These are phyloP conservation scores for Sicyos edulis DNA, from an alignment of 306 rosid genomes.

Conservation along the genomic window DNA sequence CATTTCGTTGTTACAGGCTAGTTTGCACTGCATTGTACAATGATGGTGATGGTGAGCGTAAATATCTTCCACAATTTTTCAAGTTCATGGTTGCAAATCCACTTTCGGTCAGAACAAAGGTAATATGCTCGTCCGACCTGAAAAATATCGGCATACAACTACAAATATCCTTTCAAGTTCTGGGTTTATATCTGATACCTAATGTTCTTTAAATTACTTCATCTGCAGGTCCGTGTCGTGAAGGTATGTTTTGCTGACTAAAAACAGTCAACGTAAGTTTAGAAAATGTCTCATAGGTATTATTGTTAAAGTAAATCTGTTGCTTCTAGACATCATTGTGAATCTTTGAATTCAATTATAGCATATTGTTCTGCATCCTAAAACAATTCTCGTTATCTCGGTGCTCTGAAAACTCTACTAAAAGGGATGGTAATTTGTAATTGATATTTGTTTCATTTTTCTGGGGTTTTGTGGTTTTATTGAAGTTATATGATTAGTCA, in stretches of 20 bases:
- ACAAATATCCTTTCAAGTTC: neutral
- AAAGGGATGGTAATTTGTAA: neutral
- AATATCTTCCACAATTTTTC: slow-evolving; percentile 94
- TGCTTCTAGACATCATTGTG: slow-evolving; percentile 18
- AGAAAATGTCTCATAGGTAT: neutral
- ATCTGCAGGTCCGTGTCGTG: slow-evolving; percentile 88
- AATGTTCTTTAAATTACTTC: slow-evolving; percentile 15
- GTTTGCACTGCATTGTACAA: slow-evolving; percentile 93
- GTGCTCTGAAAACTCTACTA: neutral
- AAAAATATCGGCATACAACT: neutral
- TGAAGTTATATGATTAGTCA: neutral
- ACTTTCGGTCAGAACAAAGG: slow-evolving; percentile 95
- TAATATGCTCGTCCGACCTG: slow-evolving; percentile 17
- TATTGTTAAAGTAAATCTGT: neutral
- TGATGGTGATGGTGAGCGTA: slow-evolving; percentile 89
- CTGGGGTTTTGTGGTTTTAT: neutral
- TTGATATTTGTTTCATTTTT: neutral
- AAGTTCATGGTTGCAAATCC: slow-evolving; percentile 93
- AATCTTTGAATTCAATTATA: neutral
- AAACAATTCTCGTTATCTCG: neutral
- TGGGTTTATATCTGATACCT: slow-evolving; percentile 4
- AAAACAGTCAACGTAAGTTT: slow-evolving; percentile 36
- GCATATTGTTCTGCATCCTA: neutral
- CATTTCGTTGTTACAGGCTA: slow-evolving; percentile 39
- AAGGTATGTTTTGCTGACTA: slow-evolving; percentile 67